phyloP scores from a whole-genome alignment of 2,329 filamentous ascomycete genomes.

The Apiospora pterosperma region DNA sequence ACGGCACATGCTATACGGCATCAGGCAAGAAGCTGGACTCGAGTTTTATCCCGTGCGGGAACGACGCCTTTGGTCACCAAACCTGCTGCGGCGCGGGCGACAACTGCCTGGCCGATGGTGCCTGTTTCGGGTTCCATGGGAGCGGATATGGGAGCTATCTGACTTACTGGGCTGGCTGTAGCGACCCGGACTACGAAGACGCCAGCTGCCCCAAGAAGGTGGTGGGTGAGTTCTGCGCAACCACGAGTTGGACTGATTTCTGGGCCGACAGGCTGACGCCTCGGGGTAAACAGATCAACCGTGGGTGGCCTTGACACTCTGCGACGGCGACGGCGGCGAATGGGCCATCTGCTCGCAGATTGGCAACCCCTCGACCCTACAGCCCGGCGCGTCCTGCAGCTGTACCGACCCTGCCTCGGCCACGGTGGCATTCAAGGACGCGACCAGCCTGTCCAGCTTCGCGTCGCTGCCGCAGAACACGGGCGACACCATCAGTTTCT shows the following conservation, averaged over 20 bases:
- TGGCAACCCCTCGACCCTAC: slow-evolving; percentile 15
- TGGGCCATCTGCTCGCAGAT: slow-evolving; percentile 18
- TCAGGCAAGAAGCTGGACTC: slow-evolving; percentile 9
- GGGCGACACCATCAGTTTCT: slow-evolving; percentile 17
- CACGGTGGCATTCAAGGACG: slow-evolving; percentile 19
- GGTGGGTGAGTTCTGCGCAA: slow-evolving; percentile 10
- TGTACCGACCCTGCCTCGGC: slow-evolving; percentile 16
- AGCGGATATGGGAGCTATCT: slow-evolving; percentile 11
- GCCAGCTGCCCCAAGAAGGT: slow-evolving; percentile 10
- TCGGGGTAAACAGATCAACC: slow-evolving; percentile 8
- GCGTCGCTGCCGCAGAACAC: slow-evolving; percentile 15
- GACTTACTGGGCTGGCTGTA: slow-evolving; percentile 15
- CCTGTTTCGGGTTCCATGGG: slow-evolving; percentile 13
- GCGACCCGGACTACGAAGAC: slow-evolving; percentile 12
- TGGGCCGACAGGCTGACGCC: neutral
- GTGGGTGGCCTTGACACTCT: slow-evolving; percentile 14
- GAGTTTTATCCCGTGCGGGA: slow-evolving; percentile 16
- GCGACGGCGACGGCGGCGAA: slow-evolving; percentile 10
- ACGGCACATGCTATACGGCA: slow-evolving; percentile 15
- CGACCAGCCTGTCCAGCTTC: slow-evolving; percentile 9
- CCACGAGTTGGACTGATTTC: neutral
- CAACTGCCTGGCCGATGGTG: slow-evolving; percentile 13
- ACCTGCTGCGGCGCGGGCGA: slow-evolving; percentile 14
- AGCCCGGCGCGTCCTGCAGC: slow-evolving; percentile 15
- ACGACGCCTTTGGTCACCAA: slow-evolving; percentile 13